phyloP scores from a whole-genome alignment of 129 eudicot genomes.

The Chrysanthemum makinoi region DNA sequence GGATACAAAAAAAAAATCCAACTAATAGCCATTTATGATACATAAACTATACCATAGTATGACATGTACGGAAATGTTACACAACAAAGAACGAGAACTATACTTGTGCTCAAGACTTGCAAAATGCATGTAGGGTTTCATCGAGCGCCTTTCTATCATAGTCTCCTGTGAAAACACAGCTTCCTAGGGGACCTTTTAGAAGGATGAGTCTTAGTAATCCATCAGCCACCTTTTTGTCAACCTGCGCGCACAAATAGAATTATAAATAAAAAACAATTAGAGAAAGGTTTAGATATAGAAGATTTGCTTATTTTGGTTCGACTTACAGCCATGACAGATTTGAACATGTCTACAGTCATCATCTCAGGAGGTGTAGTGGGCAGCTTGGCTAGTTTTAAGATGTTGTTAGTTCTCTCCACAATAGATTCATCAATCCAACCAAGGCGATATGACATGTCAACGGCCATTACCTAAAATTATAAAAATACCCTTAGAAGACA shows the following conservation, averaged over 20 bases:
- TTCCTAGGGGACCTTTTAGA: slow-evolving; percentile 86
- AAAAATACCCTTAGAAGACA: slow-evolving; percentile 27
- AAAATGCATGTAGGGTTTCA: slow-evolving; percentile 83
- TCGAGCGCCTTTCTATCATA: slow-evolving; percentile 74
- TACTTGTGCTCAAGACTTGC: slow-evolving; percentile 59
- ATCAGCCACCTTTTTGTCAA: slow-evolving; percentile 97
- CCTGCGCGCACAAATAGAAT: slow-evolving; percentile 36
- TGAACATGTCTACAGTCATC: slow-evolving; percentile 92
- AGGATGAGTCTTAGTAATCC: slow-evolving; percentile 96
- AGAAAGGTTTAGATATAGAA: no score
- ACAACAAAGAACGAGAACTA: slow-evolving; percentile 19
- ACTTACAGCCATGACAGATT: slow-evolving; percentile 49
- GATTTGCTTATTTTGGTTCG: no score
- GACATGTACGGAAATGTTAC: slow-evolving; percentile 20
- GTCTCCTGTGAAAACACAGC: slow-evolving; percentile 87
- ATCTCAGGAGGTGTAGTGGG: slow-evolving; percentile 83
- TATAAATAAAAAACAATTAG: no score
- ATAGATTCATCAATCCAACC: slow-evolving; percentile 94
- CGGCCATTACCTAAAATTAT: slow-evolving; percentile 82
- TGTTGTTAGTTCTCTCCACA: slow-evolving; percentile 55
- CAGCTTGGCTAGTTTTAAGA: slow-evolving; percentile 70
- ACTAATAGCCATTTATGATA: background rate
- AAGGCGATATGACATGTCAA: slow-evolving; percentile 93
- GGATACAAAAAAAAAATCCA: no score
- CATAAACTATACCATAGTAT: slow-evolving; percentile 18